Conservation (phyloP, 805 yeast genomes). For the Teunomyces stri region DNA sequence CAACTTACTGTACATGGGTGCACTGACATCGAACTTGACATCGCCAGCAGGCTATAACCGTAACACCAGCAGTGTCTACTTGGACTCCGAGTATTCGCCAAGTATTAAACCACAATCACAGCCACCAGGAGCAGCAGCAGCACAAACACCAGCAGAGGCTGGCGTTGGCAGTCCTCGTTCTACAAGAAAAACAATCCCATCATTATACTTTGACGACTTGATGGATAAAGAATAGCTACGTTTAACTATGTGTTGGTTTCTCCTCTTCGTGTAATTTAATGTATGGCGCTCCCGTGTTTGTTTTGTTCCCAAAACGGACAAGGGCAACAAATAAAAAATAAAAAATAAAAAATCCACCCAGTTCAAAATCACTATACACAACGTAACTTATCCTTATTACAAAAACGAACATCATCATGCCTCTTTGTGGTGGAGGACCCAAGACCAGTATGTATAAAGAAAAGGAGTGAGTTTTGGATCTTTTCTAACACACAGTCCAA, state of each 20-base stretch:
- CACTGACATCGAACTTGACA: constrained; percentile 15
- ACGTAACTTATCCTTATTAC: not conserved
- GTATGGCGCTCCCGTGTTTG: not conserved
- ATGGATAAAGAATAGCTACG: constrained; percentile 29
- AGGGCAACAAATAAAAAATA: not conserved
- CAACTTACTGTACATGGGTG: constrained; percentile 11
- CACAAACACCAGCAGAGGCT: constrained; percentile 7
- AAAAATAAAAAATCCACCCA: not conserved
- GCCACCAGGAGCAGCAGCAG: too few relatives aligned
- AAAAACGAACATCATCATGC: constrained; percentile 20
- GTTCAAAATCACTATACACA: constrained; percentile 1
- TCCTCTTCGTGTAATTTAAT: too few relatives aligned
- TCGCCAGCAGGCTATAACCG: constrained; percentile 29
- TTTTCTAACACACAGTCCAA: constrained; percentile 47
- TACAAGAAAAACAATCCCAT: constrained; percentile 41
- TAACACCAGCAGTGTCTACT: constrained; percentile 37
- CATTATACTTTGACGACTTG: constrained; percentile 50
- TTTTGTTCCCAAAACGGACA: constrained; percentile 3
- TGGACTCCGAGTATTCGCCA: constrained; percentile 7
- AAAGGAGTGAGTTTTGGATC: too few relatives aligned
- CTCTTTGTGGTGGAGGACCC: constrained; percentile 42
- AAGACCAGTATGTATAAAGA: constrained; percentile 38
- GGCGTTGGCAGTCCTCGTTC: constrained; percentile 11
- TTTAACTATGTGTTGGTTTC: too few relatives aligned
- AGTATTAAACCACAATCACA: too few relatives aligned